Evolutionary conservation across 495 filamentous ascomycete genomes (phyloP).

Genomic region (Parathielavia hyrcaniae): DNA sequence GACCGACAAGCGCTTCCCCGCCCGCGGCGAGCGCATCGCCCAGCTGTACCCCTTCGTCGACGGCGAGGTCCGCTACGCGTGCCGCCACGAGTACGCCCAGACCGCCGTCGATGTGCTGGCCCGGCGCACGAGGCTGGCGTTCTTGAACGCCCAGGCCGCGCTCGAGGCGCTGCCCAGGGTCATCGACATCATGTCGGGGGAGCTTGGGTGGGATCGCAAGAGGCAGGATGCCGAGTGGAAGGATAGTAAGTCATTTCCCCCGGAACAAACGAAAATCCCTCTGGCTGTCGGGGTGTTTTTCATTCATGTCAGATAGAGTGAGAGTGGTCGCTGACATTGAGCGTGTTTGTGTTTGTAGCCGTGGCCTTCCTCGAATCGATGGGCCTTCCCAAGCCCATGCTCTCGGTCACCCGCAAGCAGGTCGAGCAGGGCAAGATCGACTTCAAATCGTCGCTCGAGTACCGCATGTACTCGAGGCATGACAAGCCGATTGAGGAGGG

Average conservation of each 20-base stretch:
- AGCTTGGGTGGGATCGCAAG: constrained; percentile 72
- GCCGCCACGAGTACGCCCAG: constrained; percentile 88
- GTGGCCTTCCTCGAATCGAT: constrained; percentile 74
- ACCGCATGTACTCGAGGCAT: constrained; percentile 68
- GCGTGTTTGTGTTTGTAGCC: constrained; percentile 28
- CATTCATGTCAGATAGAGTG: no score
- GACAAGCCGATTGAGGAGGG: constrained; percentile 35
- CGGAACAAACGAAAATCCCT: no score
- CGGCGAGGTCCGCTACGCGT: constrained; percentile 86
- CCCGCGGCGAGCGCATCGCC: constrained; percentile 76
- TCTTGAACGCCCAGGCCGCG: constrained; percentile 92
- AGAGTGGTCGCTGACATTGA: background rate
- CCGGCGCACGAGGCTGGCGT: constrained; percentile 79
- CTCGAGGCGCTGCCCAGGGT: constrained; percentile 81
- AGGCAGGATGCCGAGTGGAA: constrained; percentile 81
- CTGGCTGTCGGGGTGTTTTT: background rate
- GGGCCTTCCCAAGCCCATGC: constrained; percentile 75
- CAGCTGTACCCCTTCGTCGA: constrained; percentile 91
- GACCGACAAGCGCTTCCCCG: constrained; percentile 78
- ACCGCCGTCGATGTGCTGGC: constrained; percentile 90
- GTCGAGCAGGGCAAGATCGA: constrained; percentile 73
- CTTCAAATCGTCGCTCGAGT: constrained; percentile 60
- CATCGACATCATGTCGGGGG: constrained; percentile 89
- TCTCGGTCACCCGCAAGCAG: constrained; percentile 62
- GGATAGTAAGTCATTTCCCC: constrained; percentile 47